phyloP scores from a whole-genome alignment of 1,139 yeast species.

The Yamadazyma aaseri region DNA sequence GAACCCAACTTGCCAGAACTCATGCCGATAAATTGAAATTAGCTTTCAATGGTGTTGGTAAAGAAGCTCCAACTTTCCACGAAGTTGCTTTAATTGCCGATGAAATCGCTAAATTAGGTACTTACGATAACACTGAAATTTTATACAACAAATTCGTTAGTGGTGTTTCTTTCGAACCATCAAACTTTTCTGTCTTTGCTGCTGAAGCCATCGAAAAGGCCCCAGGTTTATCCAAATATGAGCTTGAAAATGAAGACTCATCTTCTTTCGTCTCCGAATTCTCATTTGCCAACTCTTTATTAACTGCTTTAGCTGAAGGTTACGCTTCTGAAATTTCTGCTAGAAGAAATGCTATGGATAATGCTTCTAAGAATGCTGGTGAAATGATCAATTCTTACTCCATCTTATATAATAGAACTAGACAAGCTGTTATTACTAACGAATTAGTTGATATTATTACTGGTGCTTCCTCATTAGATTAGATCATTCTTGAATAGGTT shows the following conservation, averaged over 20 bases:
- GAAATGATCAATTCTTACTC: slow-evolving; percentile 97
- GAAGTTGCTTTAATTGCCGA: slow-evolving; percentile 91
- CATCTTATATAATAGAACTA: slow-evolving; percentile 97
- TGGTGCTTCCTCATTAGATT: slow-evolving; percentile 98
- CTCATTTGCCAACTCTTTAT: slow-evolving; percentile 85
- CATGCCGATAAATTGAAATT: slow-evolving; percentile 67
- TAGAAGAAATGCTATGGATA: slow-evolving; percentile 99
- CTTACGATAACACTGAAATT: slow-evolving; percentile 77
- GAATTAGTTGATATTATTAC: slow-evolving; percentile 99
- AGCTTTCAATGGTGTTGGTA: slow-evolving; percentile 88
- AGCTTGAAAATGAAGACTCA: slow-evolving; percentile 72
- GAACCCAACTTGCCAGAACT: slow-evolving; percentile 84
- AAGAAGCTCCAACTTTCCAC: slow-evolving; percentile 90
- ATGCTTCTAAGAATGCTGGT: slow-evolving; percentile 99
- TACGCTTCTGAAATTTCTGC: slow-evolving; percentile 98
- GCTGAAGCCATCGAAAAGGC: slow-evolving; percentile 77
- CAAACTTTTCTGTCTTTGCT: slow-evolving; percentile 64
- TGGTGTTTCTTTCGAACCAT: slow-evolving; percentile 90
- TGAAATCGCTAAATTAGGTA: slow-evolving; percentile 67
- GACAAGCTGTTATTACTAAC: slow-evolving; percentile 99
- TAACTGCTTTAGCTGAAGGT: slow-evolving; percentile 95
- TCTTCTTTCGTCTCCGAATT: slow-evolving; percentile 73
- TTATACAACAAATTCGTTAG: slow-evolving; percentile 84
- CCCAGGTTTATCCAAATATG: slow-evolving; percentile 83
- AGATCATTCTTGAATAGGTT: too few species aligned